phyloP scores from a whole-genome alignment of 2,329 filamentous ascomycete species.

The Fusarium marasasianum region DNA sequence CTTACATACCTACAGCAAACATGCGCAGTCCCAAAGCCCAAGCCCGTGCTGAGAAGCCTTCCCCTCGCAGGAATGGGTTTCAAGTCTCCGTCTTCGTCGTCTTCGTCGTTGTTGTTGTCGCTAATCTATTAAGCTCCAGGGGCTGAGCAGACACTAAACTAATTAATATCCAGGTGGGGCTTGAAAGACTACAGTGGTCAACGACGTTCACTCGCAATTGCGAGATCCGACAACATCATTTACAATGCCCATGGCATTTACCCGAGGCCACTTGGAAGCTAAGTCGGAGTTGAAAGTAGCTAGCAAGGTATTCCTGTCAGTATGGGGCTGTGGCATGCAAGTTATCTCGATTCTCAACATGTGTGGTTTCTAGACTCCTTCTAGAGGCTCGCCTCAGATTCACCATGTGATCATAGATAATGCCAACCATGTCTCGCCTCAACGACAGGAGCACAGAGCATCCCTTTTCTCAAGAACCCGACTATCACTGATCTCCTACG shows the following conservation, averaged over 20 bases:
- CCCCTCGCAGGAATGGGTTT: background rate
- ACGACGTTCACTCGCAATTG: background rate
- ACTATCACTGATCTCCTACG: background rate
- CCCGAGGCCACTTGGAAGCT: background rate
- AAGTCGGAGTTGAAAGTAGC: background rate
- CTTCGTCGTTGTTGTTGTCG: background rate
- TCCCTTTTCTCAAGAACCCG: background rate
- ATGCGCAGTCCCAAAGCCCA: background rate
- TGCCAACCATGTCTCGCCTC: background rate
- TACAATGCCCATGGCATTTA: background rate
- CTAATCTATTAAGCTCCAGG: background rate
- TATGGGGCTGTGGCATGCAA: background rate
- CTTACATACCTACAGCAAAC: background rate
- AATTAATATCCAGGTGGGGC: background rate
- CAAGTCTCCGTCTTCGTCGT: background rate
- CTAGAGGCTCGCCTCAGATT: background rate
- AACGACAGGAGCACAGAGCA: background rate
- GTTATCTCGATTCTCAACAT: background rate
- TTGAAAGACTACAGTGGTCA: constrained; percentile 6
- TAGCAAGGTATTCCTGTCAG: background rate
- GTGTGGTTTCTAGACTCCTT: background rate
- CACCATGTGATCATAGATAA: background rate
- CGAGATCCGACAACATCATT: background rate
- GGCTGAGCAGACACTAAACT: constrained; percentile 6
- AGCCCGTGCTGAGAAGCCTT: background rate